phyloP scores from a whole-genome alignment of 495 filamentous ascomycete species.

The Aspergillus conjunctus region DNA sequence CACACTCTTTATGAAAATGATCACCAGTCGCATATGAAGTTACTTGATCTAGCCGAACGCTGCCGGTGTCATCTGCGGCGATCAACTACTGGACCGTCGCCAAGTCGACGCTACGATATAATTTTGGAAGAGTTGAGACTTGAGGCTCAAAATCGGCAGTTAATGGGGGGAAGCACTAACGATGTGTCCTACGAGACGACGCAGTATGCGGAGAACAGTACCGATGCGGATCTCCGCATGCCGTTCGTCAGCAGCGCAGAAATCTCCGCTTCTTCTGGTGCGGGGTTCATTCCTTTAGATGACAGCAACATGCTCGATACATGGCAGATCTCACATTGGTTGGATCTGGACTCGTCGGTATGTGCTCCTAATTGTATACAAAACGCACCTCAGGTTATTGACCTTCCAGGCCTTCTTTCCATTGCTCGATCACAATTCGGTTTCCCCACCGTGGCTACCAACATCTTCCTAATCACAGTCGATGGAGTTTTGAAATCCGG shows the following conservation, averaged over 20 bases:
- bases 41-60: conserved; percentile 7
- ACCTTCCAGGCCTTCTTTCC: background rate
- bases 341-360: conserved; percentile 30
- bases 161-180: background rate
- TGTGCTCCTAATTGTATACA: background rate
- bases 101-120: conserved; percentile 29
- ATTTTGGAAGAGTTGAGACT: conserved; percentile 27
- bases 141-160: conserved; percentile 3
- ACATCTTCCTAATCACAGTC: background rate
- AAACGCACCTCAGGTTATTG: background rate
- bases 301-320: conserved; percentile 10
- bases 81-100: conserved; percentile 12
- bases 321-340: conserved; percentile 29
- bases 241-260: background rate
- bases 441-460: background rate
- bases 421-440: background rate
- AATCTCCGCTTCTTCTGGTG: background rate
- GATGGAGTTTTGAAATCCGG: background rate
- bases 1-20: conserved; percentile 2
- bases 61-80: conserved; percentile 3
- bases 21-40: background rate
- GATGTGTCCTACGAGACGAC: background rate
- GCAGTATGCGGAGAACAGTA: background rate
- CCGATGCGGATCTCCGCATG: background rate
- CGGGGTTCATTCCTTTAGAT: background rate